Percentiles rank a stretch among this genome's conserved stretches.
Conservation (phyloP, 2,329 filamentous ascomycete genomes). For the Ophiostoma australiae region DNA sequence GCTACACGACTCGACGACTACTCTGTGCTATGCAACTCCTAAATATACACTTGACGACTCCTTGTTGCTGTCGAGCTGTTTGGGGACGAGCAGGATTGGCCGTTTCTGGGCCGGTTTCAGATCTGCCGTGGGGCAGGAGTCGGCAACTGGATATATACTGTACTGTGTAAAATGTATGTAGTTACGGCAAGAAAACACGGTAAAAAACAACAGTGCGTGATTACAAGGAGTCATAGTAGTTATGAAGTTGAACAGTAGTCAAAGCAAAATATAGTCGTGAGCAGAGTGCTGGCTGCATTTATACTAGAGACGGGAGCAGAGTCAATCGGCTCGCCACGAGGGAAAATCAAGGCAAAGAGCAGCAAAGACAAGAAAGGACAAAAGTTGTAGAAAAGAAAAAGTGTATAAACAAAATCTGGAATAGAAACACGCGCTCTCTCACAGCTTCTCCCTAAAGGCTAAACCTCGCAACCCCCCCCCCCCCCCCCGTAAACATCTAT, state of each 20-base stretch:
- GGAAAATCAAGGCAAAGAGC: background rate
- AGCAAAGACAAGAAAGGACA: background rate
- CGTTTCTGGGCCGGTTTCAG: constrained; percentile 7
- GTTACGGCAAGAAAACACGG: no score
- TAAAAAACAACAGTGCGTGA: no score
- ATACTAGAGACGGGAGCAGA: constrained; percentile 3
- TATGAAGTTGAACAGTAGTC: background rate
- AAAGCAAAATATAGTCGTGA: background rate
- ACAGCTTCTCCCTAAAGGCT: background rate
- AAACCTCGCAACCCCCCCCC: background rate
- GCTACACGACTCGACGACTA: background rate
- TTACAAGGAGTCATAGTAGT: no score
- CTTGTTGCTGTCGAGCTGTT: background rate
- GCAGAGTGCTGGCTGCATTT: background rate
- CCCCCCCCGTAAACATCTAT: background rate
- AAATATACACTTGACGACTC: background rate
- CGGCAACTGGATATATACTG: no score
- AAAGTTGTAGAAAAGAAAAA: background rate
- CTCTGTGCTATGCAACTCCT: background rate
- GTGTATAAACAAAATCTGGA: background rate
- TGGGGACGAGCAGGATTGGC: background rate
- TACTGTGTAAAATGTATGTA: no score
- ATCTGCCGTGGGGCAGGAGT: constrained; percentile 1
- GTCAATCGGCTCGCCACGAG: constrained; percentile 1
- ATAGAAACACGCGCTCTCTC: background rate